Evolutionary conservation across 352 stramenopile species (phyloP).

Genomic region (Phytophthora pistaciae): DNA sequence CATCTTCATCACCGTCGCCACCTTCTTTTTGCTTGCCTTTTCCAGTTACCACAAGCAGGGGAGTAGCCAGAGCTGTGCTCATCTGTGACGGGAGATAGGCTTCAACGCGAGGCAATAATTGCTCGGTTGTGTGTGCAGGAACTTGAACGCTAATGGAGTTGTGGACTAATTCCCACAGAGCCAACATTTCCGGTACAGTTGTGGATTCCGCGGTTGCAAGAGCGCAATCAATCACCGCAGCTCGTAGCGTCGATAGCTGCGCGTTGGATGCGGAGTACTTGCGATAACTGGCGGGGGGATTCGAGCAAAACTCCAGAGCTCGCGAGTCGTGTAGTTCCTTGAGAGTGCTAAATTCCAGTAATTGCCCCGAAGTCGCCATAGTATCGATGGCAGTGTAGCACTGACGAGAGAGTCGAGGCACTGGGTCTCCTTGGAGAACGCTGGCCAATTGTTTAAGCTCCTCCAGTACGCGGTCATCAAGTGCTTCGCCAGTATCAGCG

Average conservation of each 20-base stretch:
- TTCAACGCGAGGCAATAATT: not conserved
- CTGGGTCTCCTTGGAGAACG: not conserved
- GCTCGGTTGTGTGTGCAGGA: not conserved
- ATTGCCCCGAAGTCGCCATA: not conserved
- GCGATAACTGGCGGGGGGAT: not conserved
- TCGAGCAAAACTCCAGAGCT: not conserved
- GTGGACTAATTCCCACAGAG: not conserved
- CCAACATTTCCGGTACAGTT: not conserved
- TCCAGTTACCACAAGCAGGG: not conserved
- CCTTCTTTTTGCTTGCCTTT: not conserved
- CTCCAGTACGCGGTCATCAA: not conserved
- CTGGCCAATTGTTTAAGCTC: not conserved
- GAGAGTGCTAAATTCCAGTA: not conserved
- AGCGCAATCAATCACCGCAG: not conserved
- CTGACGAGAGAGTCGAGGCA: not conserved
- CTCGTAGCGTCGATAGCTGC: not conserved
- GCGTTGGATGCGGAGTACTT: not conserved
- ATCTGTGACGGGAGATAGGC: not conserved
- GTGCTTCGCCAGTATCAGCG: not conserved
- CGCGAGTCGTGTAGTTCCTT: not conserved
- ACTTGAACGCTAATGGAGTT: not conserved
- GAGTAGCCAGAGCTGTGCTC: not conserved
- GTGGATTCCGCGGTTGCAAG: not conserved
- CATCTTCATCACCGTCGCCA: not conserved
- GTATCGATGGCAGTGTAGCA: not conserved